A percentile compares a stretch with the other conserved stretches of the same genome.
These are phyloP conservation scores for Alternaria rosae DNA, from an alignment of 2,329 filamentous ascomycete genomes.

Conservation along the genomic window DNA sequence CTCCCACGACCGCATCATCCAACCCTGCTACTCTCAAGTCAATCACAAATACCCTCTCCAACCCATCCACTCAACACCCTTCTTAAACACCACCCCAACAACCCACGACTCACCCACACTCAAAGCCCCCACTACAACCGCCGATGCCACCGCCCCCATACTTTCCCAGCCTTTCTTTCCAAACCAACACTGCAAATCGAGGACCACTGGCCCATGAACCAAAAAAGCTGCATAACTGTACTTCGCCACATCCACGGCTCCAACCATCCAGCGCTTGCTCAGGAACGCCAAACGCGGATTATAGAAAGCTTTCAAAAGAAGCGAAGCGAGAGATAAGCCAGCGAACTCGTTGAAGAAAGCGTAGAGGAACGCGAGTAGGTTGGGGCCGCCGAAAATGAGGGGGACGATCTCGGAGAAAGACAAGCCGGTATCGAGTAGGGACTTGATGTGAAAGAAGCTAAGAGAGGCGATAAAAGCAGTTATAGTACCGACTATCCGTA, in stretches of 20 bases:
- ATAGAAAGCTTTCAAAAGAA: background rate
- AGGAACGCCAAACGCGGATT: background rate
- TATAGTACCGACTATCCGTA: background rate
- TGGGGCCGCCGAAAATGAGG: background rate
- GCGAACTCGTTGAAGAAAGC: background rate
- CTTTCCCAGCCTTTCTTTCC: background rate
- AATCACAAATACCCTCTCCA: background rate
- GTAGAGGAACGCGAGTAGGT: background rate
- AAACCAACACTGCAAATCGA: background rate
- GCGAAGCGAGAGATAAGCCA: background rate
- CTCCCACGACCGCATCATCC: too few species aligned
- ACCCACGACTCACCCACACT: conserved; percentile 17
- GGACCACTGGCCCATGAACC: background rate
- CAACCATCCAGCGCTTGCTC: background rate
- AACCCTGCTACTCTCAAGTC: too few species aligned
- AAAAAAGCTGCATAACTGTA: background rate
- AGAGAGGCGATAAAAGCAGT: background rate
- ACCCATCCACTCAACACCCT: conserved; percentile 3
- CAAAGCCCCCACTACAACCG: conserved; percentile 16
- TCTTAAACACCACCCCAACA: conserved; percentile 10
- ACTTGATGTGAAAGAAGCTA: background rate
- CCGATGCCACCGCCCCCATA: conserved; percentile 3
- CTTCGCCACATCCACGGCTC: background rate
- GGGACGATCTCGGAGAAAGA: background rate
- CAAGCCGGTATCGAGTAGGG: background rate